Base-by-base conservation (phyloP, 2,329 filamentous ascomycete species). In the Colletotrichum tofieldiae region DNA sequence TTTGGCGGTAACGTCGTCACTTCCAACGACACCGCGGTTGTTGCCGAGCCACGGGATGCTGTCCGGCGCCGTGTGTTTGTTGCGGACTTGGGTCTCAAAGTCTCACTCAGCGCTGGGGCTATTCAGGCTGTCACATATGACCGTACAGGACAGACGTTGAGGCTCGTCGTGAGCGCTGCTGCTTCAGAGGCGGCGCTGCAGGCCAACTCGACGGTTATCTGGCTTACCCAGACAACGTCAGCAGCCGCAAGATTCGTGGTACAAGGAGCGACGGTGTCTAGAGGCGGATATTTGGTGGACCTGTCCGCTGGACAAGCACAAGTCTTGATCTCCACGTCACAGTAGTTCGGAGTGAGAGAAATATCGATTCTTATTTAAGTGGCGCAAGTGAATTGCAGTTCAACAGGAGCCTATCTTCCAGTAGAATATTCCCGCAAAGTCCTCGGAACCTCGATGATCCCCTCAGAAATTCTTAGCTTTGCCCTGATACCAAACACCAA, bases 31-130 rank as follows among this genome's bases (percentile, higher is more conserved):
- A 39, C 35, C 6, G 74, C 64, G 0, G 77, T 84, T 12, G 79
- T 71, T 0, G 84, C 89, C 0, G 71, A 79, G 62, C 83, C 85
- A 0, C 82, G 77, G 29, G 87, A 88, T 71, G 83, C 86, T 0
- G 84, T 88, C 3, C 80, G 83, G n/a, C 81, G 82, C 47, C 82
- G 82, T 37, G 79, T 88, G 1, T 89, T 87, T 61, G 79, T 89
- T 11, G 87, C 84, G 0, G 82, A 84, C 0, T 41, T 87, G 37
- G 84, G 84, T 0, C 58, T 87, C 9, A 74, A 80, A 64, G 65
- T 72, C 16, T 56, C 43, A 0, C 71, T 85, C 11, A 85, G 87
- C 66, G 84, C 84, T 0, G 86, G 85, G 1, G 80, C 79, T 0
- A 84, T 88, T 4, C 39, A 37, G n/a, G 59, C 43, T 16, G 65